Evolutionary conservation across 192 early-diverging fungal species (phyloP).

Genomic region (Backusella psychrophila): DNA sequence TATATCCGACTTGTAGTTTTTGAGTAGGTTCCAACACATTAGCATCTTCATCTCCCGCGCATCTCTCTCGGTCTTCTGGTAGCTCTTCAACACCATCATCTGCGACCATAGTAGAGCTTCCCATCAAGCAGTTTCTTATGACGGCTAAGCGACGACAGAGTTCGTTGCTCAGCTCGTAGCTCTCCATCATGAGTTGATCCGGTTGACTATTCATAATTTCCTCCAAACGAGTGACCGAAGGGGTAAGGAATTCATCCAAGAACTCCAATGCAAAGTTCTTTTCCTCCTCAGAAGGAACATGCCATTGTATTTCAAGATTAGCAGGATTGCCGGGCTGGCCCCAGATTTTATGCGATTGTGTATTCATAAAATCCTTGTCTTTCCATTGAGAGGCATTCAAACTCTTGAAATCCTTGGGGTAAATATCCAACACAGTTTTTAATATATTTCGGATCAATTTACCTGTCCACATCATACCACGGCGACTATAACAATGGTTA

Average conservation of each 20-base stretch:
- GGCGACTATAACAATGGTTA: slow-evolving; percentile 50
- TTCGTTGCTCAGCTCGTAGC: slow-evolving; percentile 46
- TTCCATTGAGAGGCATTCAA: slow-evolving; percentile 53
- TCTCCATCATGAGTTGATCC: neutral
- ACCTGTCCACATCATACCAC: slow-evolving; percentile 72
- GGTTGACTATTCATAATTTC: slow-evolving; percentile 37
- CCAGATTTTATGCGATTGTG: slow-evolving; percentile 75
- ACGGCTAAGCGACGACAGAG: slow-evolving; percentile 48
- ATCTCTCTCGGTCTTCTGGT: slow-evolving; percentile 1
- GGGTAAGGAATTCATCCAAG: slow-evolving; percentile 50
- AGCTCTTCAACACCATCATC: slow-evolving; percentile 48
- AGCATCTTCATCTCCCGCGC: slow-evolving; percentile 6
- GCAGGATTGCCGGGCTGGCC: slow-evolving; percentile 56
- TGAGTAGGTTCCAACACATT: slow-evolving; percentile 5
- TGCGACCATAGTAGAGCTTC: slow-evolving; percentile 49
- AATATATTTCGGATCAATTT: slow-evolving; percentile 55
- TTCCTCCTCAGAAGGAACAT: slow-evolving; percentile 67
- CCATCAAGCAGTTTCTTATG: slow-evolving; percentile 52
- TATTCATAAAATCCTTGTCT: slow-evolving; percentile 59
- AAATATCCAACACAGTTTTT: slow-evolving; percentile 45
- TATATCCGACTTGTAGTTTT: slow-evolving; percentile 60
- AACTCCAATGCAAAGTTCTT: slow-evolving; percentile 66
- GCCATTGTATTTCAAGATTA: slow-evolving; percentile 71
- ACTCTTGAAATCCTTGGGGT: slow-evolving; percentile 58
- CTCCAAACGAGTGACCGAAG: slow-evolving; percentile 36